These are phyloP conservation scores for Kingdonia uniflora DNA, from an alignment of 164 flowering plant genomes.

Conservation along the genomic window DNA sequence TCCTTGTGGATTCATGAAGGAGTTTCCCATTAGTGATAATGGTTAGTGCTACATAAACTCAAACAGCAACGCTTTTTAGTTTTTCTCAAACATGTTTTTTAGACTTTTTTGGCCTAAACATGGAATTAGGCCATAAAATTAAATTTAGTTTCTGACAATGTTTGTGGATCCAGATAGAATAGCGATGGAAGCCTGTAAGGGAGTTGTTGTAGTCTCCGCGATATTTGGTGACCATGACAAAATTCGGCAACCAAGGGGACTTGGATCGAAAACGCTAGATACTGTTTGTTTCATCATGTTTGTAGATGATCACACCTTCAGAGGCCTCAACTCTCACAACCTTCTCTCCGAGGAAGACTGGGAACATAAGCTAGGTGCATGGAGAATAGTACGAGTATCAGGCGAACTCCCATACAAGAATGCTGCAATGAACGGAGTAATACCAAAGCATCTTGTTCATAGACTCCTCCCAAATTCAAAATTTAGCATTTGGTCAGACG, in stretches of 20 bases:
- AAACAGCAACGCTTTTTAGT: too few species aligned
- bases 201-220: slow-evolving; percentile 78
- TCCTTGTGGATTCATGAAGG: slow-evolving; percentile 81
- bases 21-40: slow-evolving; percentile 43
- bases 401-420: slow-evolving; percentile 40
- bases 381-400: slow-evolving; percentile 57
- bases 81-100: too few species aligned
- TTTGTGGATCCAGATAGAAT: slow-evolving; percentile 35
- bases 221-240: slow-evolving; percentile 86
- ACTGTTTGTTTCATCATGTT: slow-evolving; percentile 84
- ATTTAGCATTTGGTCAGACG: slow-evolving; percentile 89
- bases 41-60: slow-evolving; percentile 30
- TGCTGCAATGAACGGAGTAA: slow-evolving; percentile 84
- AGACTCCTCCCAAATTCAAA: slow-evolving; percentile 76
- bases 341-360: slow-evolving; percentile 24
- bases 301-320: slow-evolving; percentile 57
- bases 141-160: too few species aligned
- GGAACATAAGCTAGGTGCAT: slow-evolving; percentile 42
- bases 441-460: slow-evolving; percentile 76
- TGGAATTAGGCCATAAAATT: too few species aligned
- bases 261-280: slow-evolving; percentile 55
- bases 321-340: slow-evolving; percentile 38
- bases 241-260: slow-evolving; percentile 77
- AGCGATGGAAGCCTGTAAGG: slow-evolving; percentile 66
- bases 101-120: too few species aligned